Conservation (phyloP, 805 yeast genomes). For the Monosporozyma solicola region DNA sequence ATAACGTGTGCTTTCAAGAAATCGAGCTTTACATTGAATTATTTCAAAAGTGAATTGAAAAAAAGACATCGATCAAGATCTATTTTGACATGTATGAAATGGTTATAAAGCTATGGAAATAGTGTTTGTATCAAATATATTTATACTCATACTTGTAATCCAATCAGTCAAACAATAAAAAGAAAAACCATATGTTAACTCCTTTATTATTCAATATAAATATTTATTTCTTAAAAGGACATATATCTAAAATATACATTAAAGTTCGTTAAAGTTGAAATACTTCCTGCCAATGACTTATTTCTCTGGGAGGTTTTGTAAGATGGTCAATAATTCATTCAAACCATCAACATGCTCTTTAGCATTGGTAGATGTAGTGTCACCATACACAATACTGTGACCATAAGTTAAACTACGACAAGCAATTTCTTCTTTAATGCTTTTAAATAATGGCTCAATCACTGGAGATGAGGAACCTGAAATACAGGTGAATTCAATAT, state of each 20-base stretch:
- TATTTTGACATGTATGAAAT: background rate
- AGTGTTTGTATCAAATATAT: no score
- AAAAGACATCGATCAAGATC: background rate
- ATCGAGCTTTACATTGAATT: background rate
- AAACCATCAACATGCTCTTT: conserved; percentile 57
- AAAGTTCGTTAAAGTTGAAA: background rate
- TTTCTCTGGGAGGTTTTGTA: conserved; percentile 21
- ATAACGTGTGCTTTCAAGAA: no score
- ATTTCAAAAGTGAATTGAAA: background rate
- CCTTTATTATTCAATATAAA: background rate
- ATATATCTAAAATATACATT: background rate
- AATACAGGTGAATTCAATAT: conserved; percentile 40
- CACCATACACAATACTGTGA: conserved; percentile 54
- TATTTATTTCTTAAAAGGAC: background rate
- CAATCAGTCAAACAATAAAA: no score
- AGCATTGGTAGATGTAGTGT: conserved; percentile 46
- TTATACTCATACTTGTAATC: no score
- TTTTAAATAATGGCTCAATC: conserved; percentile 60
- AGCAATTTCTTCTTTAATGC: conserved; percentile 37
- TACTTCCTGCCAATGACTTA: background rate
- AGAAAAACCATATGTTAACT: no score
- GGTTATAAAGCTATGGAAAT: no score
- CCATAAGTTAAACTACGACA: conserved; percentile 36
- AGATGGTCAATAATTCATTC: conserved; percentile 53
- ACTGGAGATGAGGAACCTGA: conserved; percentile 61